A percentile compares a stretch with the other conserved stretches of the same genome.
Conservation (phyloP, 129 eudicot species). For the Chrysanthemum lavandulifolium region DNA sequence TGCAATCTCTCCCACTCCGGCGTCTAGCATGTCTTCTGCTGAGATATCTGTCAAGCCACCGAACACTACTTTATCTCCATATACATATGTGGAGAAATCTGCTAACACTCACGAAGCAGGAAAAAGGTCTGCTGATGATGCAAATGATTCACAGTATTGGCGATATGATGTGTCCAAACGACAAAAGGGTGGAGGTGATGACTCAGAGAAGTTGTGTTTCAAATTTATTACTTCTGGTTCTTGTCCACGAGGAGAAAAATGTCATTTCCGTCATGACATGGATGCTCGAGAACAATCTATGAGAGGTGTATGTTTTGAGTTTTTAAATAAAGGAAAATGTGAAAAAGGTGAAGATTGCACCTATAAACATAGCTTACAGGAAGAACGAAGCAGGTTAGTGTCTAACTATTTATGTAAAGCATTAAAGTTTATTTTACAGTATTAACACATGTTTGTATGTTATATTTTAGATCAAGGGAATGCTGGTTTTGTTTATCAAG, state of each 20-base stretch:
- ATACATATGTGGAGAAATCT: constrained; percentile 31
- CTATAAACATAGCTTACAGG: constrained; percentile 78
- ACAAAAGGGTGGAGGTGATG: constrained; percentile 71
- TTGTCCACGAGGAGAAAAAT: constrained; percentile 81
- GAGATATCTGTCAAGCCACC: constrained; percentile 72
- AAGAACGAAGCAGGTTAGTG: constrained; percentile 74
- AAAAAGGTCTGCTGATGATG: constrained; percentile 26
- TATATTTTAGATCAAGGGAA: constrained; percentile 67
- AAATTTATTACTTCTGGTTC: constrained; percentile 82
- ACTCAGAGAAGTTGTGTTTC: constrained; percentile 68
- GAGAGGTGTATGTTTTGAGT: constrained; percentile 97
- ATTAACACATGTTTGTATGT: neutral
- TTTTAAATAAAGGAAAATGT: constrained; percentile 93
- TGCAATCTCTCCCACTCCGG: constrained; percentile 97
- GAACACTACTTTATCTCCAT: constrained; percentile 83
- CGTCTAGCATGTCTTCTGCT: constrained; percentile 78
- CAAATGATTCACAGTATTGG: constrained; percentile 85
- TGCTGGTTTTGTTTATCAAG: constrained; percentile 99
- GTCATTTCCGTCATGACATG: constrained; percentile 80
- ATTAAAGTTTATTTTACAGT: neutral
- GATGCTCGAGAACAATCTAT: constrained; percentile 85
- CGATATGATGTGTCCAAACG: constrained; percentile 93
- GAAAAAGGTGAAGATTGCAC: constrained; percentile 89
- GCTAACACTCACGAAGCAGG: constrained; percentile 9
- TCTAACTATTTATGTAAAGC: neutral